Evolutionary conservation across 2,329 filamentous ascomycete species (phyloP), one percentile per base, ranked within the genome.

Genomic region (Talaromyces sp.): DNA sequence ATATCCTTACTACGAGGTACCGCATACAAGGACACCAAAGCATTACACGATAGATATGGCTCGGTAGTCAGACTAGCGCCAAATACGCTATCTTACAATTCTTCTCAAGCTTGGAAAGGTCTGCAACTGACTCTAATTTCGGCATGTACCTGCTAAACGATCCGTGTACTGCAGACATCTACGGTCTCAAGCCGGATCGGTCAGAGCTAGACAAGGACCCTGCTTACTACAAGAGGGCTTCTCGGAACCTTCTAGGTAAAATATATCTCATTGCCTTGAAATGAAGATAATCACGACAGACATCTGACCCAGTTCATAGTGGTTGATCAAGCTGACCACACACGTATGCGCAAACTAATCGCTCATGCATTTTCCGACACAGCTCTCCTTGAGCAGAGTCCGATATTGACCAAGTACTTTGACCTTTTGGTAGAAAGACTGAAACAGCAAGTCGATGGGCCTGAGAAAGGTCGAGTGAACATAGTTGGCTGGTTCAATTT

Each of bases 401-500:
- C 68, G 1, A 69, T 78, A 1, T 69, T 80, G 31, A 68, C 71
- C 9, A 62, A 62, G 7, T 76, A 77, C 49, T 52, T 73, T 33
- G 69, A 75, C 58, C 67, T 72, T 14, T 66, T 76, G 1, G 67
- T 75, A 4, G 52, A 63, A 8, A 68, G 68, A 37, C 61, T 77
- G 1, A 39, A 68, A 13, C 54, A 66, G 35, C 60, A 57, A 10
- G 56, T 62, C 3, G 45, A 47, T 6, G 66, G 69, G 16, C 60
- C 66, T 3, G 47, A 5, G 27, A 57, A 9, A 2, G 66, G 67
- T 1, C 56, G 68, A 2, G 67, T 76, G 13, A 70, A 79, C 50
- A 71, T 80, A 63, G 69, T 66, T 6, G 68, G 68, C 6, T 81
- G 75, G 73, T 73, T 72, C 50, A 78, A 77, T 27, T 79, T 69